These are phyloP conservation scores for Galerina marginata DNA, from an alignment of 768 basidiomycete species.

Conservation along the genomic window DNA sequence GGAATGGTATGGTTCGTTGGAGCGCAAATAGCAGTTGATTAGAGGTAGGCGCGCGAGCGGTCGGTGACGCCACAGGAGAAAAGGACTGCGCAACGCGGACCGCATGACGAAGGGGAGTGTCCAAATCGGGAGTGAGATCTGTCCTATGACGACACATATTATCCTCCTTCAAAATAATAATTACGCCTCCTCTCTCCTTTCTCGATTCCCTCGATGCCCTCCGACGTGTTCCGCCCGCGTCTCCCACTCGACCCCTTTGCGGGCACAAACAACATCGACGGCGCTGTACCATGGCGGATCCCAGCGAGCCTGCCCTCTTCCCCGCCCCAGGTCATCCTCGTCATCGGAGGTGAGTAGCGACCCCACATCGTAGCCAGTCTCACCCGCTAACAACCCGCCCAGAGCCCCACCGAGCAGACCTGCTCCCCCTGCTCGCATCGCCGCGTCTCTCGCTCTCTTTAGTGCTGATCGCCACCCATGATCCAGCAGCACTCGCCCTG, in stretches of 20 bases:
- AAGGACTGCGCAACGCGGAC: no score
- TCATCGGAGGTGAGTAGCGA: slow-evolving; percentile 38
- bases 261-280: not conserved
- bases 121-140: no score
- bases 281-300: slow-evolving; percentile 29
- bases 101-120: no score
- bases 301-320: slow-evolving; percentile 19
- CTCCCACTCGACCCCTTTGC: slow-evolving; percentile 17
- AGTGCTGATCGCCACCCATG: slow-evolving; percentile 47
- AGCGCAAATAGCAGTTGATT: no score
- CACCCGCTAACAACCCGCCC: slow-evolving; percentile 3
- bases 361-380: not conserved
- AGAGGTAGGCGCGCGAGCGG: no score
- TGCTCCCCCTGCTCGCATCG: slow-evolving; percentile 42
- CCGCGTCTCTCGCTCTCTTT: slow-evolving; percentile 37
- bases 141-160: no score
- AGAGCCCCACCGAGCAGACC: slow-evolving; percentile 40
- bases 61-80: no score
- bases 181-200: no score
- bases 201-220: slow-evolving; percentile 7
- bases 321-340: slow-evolving; percentile 37
- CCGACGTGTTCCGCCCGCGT: slow-evolving; percentile 15
- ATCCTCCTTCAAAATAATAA: no score
- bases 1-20: no score
- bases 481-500: slow-evolving; percentile 34